These are phyloP conservation scores for Cavenderia fasciculata DNA, from an alignment of 78 protist genomes.

Conservation along the genomic window DNA sequence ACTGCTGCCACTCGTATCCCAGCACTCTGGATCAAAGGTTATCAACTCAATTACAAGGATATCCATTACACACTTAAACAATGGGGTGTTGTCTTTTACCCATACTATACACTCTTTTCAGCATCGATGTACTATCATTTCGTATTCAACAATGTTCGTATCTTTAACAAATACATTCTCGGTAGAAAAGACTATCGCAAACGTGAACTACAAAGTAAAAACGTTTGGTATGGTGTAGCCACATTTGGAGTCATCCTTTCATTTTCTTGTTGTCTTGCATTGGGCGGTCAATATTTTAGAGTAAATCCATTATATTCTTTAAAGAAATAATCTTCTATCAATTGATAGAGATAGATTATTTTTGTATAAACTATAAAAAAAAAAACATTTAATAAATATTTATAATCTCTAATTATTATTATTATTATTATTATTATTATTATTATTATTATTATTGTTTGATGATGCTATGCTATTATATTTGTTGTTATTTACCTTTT, in stretches of 20 bases:
- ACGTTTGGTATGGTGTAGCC: neutral
- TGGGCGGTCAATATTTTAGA: conserved; percentile 2
- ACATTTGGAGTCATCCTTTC: neutral
- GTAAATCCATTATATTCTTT: no score
- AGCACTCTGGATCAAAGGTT: neutral
- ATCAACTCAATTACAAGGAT: neutral
- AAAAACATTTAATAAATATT: no score
- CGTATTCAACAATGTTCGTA: neutral
- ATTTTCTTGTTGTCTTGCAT: neutral
- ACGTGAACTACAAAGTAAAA: neutral
- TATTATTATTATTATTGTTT: no score
- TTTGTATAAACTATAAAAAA: no score
- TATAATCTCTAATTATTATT: no score
- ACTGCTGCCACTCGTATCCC: neutral
- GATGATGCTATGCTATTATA: no score
- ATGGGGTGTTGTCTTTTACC: neutral
- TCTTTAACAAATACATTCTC: neutral
- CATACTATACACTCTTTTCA: conserved; percentile 4
- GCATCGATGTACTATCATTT: neutral
- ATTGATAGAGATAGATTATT: no score
- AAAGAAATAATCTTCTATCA: no score
- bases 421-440: no score
- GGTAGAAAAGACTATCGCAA: neutral
- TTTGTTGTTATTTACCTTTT: no score
- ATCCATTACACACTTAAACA: neutral